Base-by-base conservation (phyloP, 2,329 filamentous ascomycete species). In the Monosporascus ibericus region DNA sequence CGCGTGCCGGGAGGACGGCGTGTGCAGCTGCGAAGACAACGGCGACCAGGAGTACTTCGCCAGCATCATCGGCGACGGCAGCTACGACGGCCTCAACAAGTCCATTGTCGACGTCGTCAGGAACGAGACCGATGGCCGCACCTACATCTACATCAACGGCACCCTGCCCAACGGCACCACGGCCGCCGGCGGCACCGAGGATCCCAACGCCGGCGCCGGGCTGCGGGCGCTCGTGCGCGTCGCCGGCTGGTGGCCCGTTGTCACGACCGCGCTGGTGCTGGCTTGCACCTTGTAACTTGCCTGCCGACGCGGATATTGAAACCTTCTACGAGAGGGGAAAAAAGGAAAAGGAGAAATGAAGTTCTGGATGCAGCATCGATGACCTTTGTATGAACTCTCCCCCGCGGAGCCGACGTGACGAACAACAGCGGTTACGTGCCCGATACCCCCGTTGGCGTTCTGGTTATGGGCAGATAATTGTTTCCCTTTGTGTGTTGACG, bases 71-170 rank as follows among this genome's bases (percentile, higher is more conserved):
- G 87, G 85, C 51, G 79, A 87, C 64, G 84, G 84, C 39, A 82
- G 76, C 56, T 84, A 84, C 58, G 64, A 65, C 3, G 70, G 65
- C 3, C 72, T 88, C 49, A 85, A 90, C 71, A 76, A 81, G 60
- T 76, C 75, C 0, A 59, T 90, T 2, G 77, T 89, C 52, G 78
- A 74, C 14, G 78, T 92, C 1, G 80, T 78, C 2, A 70, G 76
- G 50, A 77, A 86, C 55, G 85, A 88, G 52, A 82, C 82, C 48
- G 86, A 78, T 1, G 70, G 70, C 56, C 38, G 60, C 27, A 64
- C 65, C 4, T 85, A 81, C 1, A 78, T 94, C 38, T 73, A 88
- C 30, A 72, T 92, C 65, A 90, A 91, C 65, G 89, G 89, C n/a
- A 88, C 86, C 0, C 72, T 92, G 3, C 80, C 84, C 30, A 86